These are phyloP conservation scores for Polyporus arcularius DNA, from an alignment of 768 basidiomycete species.

Conservation along the genomic window DNA sequence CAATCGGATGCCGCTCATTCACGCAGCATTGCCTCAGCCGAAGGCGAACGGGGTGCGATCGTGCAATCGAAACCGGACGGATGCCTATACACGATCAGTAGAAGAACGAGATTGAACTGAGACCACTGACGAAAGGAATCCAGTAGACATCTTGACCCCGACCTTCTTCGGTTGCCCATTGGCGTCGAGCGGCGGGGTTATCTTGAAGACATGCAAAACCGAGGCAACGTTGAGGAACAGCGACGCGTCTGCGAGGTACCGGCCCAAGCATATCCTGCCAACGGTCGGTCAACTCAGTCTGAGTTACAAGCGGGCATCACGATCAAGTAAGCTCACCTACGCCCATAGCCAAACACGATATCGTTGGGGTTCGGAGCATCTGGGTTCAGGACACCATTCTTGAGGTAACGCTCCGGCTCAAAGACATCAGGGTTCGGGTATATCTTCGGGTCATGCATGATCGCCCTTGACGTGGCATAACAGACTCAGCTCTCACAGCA, in stretches of 20 bases:
- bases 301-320: background rate
- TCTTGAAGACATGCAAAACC: conserved; percentile 4
- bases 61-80: too few relatives aligned
- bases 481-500: background rate
- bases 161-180: conserved; percentile 2
- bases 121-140: conserved; percentile 2
- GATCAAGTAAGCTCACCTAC: background rate
- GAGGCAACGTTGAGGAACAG: conserved; percentile 12
- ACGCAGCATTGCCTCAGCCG: too few relatives aligned
- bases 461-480: background rate
- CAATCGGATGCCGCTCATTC: too few relatives aligned
- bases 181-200: background rate
- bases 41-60: too few relatives aligned
- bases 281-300: too few relatives aligned
- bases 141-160: conserved; percentile 10
- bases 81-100: too few relatives aligned
- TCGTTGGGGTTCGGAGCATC: conserved; percentile 39
- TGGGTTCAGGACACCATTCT: conserved; percentile 15
- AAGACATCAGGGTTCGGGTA: conserved; percentile 1
- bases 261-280: conserved; percentile 9
- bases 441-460: conserved; percentile 1
- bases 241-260: background rate
- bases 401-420: conserved; percentile 6
- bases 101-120: too few relatives aligned
- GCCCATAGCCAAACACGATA: conserved; percentile 27